A percentile compares a stretch with the other conserved stretches of the same genome.
phyloP scores from a whole-genome alignment of 2,329 filamentous ascomycete genomes.

The Aspergillus tubingensis region DNA sequence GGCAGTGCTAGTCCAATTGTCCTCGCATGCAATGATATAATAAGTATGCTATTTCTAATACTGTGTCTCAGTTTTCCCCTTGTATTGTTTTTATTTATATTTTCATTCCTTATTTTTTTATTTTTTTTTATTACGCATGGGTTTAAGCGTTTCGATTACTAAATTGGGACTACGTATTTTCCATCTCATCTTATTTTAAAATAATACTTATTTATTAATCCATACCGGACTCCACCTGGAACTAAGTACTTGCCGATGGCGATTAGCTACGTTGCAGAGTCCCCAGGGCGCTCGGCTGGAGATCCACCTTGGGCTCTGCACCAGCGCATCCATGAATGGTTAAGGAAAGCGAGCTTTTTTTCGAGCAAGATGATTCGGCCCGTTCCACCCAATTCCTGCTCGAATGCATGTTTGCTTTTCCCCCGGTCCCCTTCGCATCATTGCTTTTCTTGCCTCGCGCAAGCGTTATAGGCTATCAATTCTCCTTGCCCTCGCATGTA shows the following conservation, averaged over 20 bases:
- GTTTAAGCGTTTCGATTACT: neutral
- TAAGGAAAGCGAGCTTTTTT: neutral
- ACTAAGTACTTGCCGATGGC: neutral
- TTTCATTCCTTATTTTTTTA: too few relatives aligned
- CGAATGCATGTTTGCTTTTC: slow-evolving; percentile 1
- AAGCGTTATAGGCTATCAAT: neutral
- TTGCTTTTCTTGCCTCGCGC: neutral
- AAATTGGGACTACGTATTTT: too few relatives aligned
- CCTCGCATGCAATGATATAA: slow-evolving; percentile 1
- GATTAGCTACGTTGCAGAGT: slow-evolving; percentile 4
- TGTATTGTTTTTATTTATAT: neutral
- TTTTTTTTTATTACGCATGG: neutral
- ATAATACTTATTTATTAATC: too few relatives aligned
- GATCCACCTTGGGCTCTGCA: neutral
- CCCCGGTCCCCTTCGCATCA: neutral
- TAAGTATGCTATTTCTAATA: neutral
- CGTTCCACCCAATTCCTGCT: neutral
- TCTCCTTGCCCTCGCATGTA: slow-evolving; percentile 4
- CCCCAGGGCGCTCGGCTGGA: slow-evolving; percentile 5
- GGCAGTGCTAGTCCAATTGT: neutral
- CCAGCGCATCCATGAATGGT: neutral
- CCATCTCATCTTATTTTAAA: too few relatives aligned
- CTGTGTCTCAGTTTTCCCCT: neutral
- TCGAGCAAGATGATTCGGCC: neutral
- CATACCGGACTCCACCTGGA: neutral